Conservation (phyloP, 331 rosid genomes). For the Cucumis variabilis region DNA sequence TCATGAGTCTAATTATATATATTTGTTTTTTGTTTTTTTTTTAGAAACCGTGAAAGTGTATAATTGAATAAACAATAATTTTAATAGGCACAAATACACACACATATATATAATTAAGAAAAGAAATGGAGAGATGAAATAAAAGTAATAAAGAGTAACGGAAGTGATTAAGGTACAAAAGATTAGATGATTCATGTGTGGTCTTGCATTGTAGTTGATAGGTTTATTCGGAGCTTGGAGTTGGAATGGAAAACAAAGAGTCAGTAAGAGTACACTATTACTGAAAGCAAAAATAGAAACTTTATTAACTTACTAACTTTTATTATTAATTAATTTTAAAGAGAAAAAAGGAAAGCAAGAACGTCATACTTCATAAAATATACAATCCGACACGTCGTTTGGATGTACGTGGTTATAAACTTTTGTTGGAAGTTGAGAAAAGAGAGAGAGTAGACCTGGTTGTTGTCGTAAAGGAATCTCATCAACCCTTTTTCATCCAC, state of each 20-base stretch:
- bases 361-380: neutral
- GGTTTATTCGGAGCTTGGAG: neutral
- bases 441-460: slow-evolving; percentile 5
- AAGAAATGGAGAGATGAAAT: neutral
- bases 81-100: neutral
- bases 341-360: no score
- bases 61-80: neutral
- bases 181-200: neutral
- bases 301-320: neutral
- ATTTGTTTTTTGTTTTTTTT: no score
- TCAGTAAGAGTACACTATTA: neutral
- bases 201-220: neutral
- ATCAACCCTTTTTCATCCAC: slow-evolving; percentile 27
- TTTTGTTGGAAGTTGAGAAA: slow-evolving; percentile 29
- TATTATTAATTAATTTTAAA: no score
- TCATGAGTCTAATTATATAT: no score
- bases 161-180: neutral
- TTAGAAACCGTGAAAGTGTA: no score
- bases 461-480: slow-evolving; percentile 30
- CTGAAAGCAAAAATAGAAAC: neutral
- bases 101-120: no score
- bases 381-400: slow-evolving; percentile 29
- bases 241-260: slow-evolving; percentile 6
- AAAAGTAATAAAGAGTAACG: neutral
- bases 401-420: slow-evolving; percentile 21